A percentile compares a stretch with the other conserved stretches of the same genome.
Conservation (phyloP, 257 asterid species). For the Solanum ossicruentum region DNA sequence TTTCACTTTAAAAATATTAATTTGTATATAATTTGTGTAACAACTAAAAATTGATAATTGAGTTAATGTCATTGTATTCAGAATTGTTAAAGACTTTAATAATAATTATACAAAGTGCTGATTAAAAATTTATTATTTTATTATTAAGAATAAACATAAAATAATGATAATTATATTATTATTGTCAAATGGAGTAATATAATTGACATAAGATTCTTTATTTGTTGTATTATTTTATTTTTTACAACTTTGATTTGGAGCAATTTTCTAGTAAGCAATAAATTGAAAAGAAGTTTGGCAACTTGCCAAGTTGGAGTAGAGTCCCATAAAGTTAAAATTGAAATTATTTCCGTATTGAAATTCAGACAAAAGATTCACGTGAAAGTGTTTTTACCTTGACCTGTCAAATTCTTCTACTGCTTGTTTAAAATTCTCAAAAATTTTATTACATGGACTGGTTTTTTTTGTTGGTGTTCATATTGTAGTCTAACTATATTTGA, state of each 20-base stretch:
- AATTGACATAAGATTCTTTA: too few species aligned
- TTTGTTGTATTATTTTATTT: too few species aligned
- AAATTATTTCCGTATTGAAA: background rate
- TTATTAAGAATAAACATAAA: too few species aligned
- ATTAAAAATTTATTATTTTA: too few species aligned
- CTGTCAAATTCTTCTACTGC: background rate
- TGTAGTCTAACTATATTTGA: too few species aligned
- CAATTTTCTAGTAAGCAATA: background rate
- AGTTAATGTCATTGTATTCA: too few species aligned
- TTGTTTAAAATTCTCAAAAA: background rate
- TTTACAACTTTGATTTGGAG: background rate
- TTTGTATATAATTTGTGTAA: background rate
- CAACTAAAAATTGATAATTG: background rate
- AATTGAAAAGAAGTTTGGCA: background rate
- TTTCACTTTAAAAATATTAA: background rate
- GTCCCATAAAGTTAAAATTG: background rate
- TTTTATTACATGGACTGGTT: too few species aligned
- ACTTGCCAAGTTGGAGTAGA: background rate
- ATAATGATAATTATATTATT: too few species aligned
- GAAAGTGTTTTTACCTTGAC: background rate
- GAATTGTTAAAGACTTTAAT: too few species aligned
- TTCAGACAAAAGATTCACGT: background rate
- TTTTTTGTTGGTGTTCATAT: too few species aligned
- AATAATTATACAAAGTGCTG: too few species aligned
- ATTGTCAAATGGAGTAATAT: too few species aligned